These are phyloP conservation scores for Saxophila tyrrhenica DNA, from an alignment of 495 filamentous ascomycete species.

Conservation along the genomic window DNA sequence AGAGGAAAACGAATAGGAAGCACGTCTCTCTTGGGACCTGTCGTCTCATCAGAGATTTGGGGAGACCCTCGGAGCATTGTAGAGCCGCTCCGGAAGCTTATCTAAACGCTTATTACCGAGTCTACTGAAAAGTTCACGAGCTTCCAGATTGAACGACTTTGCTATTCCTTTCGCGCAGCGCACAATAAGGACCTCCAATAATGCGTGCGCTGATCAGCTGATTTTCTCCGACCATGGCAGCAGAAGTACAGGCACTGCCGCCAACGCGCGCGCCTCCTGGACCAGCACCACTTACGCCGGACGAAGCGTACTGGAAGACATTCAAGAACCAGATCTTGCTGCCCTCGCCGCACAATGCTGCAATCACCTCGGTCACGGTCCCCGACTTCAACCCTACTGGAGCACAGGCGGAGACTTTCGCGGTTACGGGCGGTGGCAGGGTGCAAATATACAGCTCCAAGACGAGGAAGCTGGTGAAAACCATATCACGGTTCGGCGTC, in stretches of 20 bases:
- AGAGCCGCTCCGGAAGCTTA: no score
- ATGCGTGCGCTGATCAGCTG: no score
- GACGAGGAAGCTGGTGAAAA: constrained; percentile 79
- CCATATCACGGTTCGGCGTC: constrained; percentile 66
- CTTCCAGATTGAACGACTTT: no score
- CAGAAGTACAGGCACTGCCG: constrained; percentile 69
- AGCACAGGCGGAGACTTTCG: constrained; percentile 60
- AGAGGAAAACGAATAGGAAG: no score
- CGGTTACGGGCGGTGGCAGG: constrained; percentile 79
- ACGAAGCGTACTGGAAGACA: constrained; percentile 88
- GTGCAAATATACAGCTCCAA: constrained; percentile 87
- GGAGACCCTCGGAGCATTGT: no score
- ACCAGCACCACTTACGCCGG: constrained; percentile 62
- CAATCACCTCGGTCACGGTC: constrained; percentile 79
- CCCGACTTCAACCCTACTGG: constrained; percentile 45
- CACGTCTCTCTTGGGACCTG: no score
- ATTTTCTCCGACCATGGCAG: constrained; percentile 86
- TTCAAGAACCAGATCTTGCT: constrained; percentile 83
- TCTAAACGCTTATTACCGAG: no score
- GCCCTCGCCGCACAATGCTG: constrained; percentile 71
- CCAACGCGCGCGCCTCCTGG: constrained; percentile 72
- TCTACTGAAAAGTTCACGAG: no score
- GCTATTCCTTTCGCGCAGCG: no score
- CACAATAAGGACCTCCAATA: no score
- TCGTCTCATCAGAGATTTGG: no score